Evolutionary conservation across 169 alveolate species (phyloP).

Genomic region (Eimeria tenella): DNA sequence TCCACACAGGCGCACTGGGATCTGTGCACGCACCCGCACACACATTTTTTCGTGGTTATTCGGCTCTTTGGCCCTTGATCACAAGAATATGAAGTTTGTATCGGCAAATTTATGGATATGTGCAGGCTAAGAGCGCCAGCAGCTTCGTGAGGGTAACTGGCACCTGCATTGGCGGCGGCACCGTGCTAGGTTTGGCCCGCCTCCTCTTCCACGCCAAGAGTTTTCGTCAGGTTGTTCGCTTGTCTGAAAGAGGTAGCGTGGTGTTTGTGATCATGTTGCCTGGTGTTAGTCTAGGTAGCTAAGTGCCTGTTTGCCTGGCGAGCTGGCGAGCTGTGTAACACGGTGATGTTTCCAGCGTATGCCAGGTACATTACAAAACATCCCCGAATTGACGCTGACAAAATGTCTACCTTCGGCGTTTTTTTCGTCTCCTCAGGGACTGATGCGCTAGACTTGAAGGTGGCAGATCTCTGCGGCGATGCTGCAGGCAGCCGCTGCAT

Average conservation of each 20-base stretch:
- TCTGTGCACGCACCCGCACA: too few species aligned
- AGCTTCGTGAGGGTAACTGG: constrained; percentile 91
- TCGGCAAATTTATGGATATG: too few species aligned
- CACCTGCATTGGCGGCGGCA: constrained; percentile 96
- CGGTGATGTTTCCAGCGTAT: neutral
- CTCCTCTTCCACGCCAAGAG: constrained; percentile 87
- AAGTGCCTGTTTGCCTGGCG: neutral
- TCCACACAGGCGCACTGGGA: too few species aligned
- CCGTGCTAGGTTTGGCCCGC: constrained; percentile 92
- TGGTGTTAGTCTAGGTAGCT: neutral
- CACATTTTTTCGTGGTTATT: too few species aligned
- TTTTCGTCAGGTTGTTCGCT: constrained; percentile 88
- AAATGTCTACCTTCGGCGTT: neutral
- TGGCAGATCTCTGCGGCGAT: constrained; percentile 84
- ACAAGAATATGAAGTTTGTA: too few species aligned
- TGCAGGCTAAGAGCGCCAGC: constrained; percentile 81
- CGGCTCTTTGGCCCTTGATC: too few species aligned
- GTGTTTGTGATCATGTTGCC: neutral
- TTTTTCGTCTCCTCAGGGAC: constrained; percentile 69
- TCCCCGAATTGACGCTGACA: neutral
- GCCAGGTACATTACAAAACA: neutral
- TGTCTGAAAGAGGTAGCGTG: constrained; percentile 86
- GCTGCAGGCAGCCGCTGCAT: constrained; percentile 83
- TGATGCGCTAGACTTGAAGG: constrained; percentile 80
- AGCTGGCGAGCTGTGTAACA: neutral